Evolutionary conservation across 148 eudicot genomes (phyloP).

Genomic region (Chenopodium formosanum): DNA sequence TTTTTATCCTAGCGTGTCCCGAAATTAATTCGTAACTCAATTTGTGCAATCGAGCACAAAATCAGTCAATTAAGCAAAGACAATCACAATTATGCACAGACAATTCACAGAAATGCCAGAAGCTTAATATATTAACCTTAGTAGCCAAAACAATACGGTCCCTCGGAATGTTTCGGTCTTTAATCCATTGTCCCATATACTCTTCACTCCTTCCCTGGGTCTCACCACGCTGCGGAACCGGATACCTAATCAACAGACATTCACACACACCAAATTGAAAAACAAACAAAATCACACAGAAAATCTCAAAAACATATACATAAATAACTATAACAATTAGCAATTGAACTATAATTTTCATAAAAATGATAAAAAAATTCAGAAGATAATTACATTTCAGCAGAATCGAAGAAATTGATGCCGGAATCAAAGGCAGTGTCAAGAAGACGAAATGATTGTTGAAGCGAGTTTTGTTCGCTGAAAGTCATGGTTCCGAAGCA

Average conservation of each 20-base stretch:
- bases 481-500: slow-evolving; percentile 90
- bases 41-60: no score
- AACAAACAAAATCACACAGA: no score
- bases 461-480: slow-evolving; percentile 68
- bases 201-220: slow-evolving; percentile 92
- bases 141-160: slow-evolving; percentile 69
- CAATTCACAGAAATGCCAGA: neutral
- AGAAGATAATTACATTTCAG: slow-evolving; percentile 59
- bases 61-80: neutral
- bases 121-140: slow-evolving; percentile 40
- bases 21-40: no score
- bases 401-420: slow-evolving; percentile 91
- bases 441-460: slow-evolving; percentile 54
- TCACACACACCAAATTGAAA: neutral
- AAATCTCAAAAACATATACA: no score
- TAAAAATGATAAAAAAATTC: no score
- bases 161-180: slow-evolving; percentile 49
- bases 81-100: neutral
- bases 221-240: slow-evolving; percentile 79
- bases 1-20: neutral
- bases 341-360: no score
- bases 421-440: slow-evolving; percentile 74
- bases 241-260: slow-evolving; percentile 50
- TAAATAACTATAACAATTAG: no score
- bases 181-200: slow-evolving; percentile 81